Percentiles rank a stretch among this genome's conserved stretches.
These are phyloP conservation scores for Microdochium paspali DNA, from an alignment of 2,329 filamentous ascomycete genomes.

Conservation along the genomic window DNA sequence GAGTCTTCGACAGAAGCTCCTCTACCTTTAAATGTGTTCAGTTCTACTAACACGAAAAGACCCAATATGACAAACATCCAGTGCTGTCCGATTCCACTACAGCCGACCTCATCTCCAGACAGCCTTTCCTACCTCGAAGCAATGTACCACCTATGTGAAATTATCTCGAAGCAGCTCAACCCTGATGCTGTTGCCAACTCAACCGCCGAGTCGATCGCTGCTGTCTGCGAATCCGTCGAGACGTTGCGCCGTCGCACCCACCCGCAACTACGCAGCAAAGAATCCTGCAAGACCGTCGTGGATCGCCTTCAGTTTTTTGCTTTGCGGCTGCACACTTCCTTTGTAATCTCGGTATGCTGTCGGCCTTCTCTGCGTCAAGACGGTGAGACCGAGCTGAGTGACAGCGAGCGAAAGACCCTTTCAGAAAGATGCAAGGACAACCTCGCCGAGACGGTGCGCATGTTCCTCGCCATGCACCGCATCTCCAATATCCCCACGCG, in stretches of 20 bases:
- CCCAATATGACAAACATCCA: constrained; percentile 54
- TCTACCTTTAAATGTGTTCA: background rate
- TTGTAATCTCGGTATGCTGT: constrained; percentile 56
- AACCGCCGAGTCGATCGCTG: constrained; percentile 44
- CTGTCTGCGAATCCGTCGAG: constrained; percentile 46
- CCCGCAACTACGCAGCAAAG: constrained; percentile 47
- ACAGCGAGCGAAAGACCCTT: constrained; percentile 42
- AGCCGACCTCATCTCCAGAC: constrained; percentile 28
- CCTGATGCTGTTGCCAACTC: constrained; percentile 41
- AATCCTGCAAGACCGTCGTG: constrained; percentile 53
- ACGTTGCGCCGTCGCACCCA: constrained; percentile 37
- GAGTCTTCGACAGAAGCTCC: constrained; percentile 7
- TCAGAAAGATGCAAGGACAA: constrained; percentile 52
- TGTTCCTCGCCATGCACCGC: constrained; percentile 62
- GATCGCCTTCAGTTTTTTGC: constrained; percentile 56
- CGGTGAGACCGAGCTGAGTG: constrained; percentile 32
- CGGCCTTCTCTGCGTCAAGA: constrained; percentile 51
- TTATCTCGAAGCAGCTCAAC: constrained; percentile 48
- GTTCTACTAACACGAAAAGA: constrained; percentile 23
- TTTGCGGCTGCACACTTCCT: constrained; percentile 55
- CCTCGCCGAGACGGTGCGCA: constrained; percentile 55
- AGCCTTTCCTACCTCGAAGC: constrained; percentile 52
- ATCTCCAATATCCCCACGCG: constrained; percentile 56
- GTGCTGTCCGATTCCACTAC: constrained; percentile 42
- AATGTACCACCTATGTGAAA: constrained; percentile 55